These are phyloP conservation scores for Diaporthe batatas DNA, from an alignment of 2,329 filamentous ascomycete genomes.

Conservation along the genomic window DNA sequence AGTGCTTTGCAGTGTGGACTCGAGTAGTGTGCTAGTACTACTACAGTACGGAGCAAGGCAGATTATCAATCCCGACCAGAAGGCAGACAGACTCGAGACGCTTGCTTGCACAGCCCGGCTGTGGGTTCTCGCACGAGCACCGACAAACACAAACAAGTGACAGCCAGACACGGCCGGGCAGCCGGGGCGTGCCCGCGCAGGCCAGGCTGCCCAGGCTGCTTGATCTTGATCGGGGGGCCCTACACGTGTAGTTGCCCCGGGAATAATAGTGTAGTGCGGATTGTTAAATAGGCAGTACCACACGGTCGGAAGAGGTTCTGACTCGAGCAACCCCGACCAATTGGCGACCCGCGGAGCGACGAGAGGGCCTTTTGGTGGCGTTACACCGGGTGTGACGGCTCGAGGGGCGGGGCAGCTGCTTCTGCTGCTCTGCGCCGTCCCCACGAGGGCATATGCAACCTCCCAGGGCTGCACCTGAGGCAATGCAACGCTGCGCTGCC, in stretches of 20 bases:
- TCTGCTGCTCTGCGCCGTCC: constrained; percentile 12
- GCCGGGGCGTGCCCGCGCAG: not conserved
- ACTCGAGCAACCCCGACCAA: not conserved
- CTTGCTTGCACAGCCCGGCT: too few relatives aligned
- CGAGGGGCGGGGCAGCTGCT: not conserved
- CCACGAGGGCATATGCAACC: constrained; percentile 27
- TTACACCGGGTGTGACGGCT: constrained; percentile 26
- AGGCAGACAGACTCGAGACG: too few relatives aligned
- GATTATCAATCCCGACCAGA: constrained; percentile 9
- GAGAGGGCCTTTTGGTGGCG: constrained; percentile 30
- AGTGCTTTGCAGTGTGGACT: too few relatives aligned
- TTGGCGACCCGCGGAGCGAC: not conserved
- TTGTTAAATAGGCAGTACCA: not conserved
- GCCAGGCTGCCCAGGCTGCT: constrained; percentile 27
- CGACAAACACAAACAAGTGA: not conserved
- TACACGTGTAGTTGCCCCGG: constrained; percentile 4
- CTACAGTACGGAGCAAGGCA: not conserved
- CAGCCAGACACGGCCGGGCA: too few relatives aligned
- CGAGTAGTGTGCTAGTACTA: too few relatives aligned
- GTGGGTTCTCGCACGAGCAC: constrained; percentile 15
- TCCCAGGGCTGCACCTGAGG: constrained; percentile 36
- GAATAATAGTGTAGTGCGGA: not conserved
- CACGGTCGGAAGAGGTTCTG: constrained; percentile 4
- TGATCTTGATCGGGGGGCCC: not conserved
- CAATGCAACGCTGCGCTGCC: constrained; percentile 38